Base-by-base conservation (phyloP, 2,329 filamentous ascomycete species). In the Bipolaris victoriae region DNA sequence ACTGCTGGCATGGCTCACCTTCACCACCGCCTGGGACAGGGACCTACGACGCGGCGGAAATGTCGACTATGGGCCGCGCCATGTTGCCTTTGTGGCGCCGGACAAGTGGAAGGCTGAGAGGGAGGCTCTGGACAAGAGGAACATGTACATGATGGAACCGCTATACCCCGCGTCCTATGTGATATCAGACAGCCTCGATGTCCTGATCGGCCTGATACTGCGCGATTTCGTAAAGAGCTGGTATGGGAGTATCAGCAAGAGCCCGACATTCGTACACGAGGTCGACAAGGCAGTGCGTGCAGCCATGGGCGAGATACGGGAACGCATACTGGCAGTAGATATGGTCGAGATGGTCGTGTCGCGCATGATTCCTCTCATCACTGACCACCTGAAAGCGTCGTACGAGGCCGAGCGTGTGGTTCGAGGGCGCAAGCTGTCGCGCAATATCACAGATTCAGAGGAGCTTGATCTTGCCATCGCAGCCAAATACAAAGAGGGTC, bases 401-500 rank as follows among this genome's bases (percentile, higher is more conserved):
- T 91, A 93, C 75, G 88, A 95, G 63, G 95, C 95, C 0, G 95
- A 99, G 79, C 86, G 90, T 55, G 85, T 87, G 7, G 91, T 99
- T 10, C 86, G 94, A 52, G 96, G 96, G 11, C 90, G 88, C 73
- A 91, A 96, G 76, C 81, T 98, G 55, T 95, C 92, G 67, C 87
- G 91, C 50, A 92, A 89, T 63, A 88, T 99, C 53, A 98, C 96
- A 2, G 95, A 99, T 78, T 96, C 93, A 0, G 94, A 97, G 72
- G 95, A 99, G 82, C 81, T 99, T 68, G 93, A 98, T 76, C 82
- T 96, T 64, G 95, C 95, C 1, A 96, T 99, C 76, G 95, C 95
- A n/a, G 89, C 86, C 39, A 97, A 96, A 77, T 99, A 95, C 77
- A 89, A 85, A 52, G 90, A 96, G 74, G 94, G 94, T 24, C 91